Percentiles rank a stretch among this genome's conserved stretches.
phyloP scores from a whole-genome alignment of 2,329 filamentous ascomycete species.

The Aspergillus sclerotialis region DNA sequence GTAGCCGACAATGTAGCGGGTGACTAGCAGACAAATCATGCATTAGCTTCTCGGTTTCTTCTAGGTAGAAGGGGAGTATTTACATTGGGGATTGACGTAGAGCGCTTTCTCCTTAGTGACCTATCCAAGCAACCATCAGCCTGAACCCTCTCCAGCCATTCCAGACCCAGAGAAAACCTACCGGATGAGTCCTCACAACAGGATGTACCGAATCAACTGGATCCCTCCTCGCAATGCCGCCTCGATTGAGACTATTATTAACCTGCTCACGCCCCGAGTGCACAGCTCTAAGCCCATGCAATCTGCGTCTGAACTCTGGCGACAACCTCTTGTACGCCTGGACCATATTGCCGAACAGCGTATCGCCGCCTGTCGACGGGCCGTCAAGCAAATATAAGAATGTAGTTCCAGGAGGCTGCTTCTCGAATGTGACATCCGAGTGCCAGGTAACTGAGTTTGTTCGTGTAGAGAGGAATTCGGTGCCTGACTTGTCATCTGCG shows the following conservation, averaged over 20 bases:
- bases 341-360: constrained; percentile 70
- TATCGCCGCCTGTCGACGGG: constrained; percentile 74
- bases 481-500: constrained; percentile 54
- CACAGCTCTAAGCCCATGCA: constrained; percentile 73
- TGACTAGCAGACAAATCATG: too few relatives aligned
- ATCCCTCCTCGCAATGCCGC: constrained; percentile 66
- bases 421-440: constrained; percentile 80
- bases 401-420: constrained; percentile 81
- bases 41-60: background rate
- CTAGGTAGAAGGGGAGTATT: constrained; percentile 21
- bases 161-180: constrained; percentile 6
- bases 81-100: constrained; percentile 76
- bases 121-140: constrained; percentile 5
- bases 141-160: background rate
- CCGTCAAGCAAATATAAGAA: constrained; percentile 84
- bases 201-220: constrained; percentile 70
- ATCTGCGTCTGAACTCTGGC: constrained; percentile 67
- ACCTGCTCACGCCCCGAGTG: constrained; percentile 82
- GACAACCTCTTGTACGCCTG: constrained; percentile 77
- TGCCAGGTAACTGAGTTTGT: constrained; percentile 86
- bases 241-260: constrained; percentile 57
- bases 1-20: constrained; percentile 69
- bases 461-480: constrained; percentile 59
- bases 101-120: constrained; percentile 75
- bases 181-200: constrained; percentile 72